Percentiles rank a stretch among this genome's conserved stretches.
phyloP scores from a whole-genome alignment of 164 flowering plant species.

The Annona cherimola region DNA sequence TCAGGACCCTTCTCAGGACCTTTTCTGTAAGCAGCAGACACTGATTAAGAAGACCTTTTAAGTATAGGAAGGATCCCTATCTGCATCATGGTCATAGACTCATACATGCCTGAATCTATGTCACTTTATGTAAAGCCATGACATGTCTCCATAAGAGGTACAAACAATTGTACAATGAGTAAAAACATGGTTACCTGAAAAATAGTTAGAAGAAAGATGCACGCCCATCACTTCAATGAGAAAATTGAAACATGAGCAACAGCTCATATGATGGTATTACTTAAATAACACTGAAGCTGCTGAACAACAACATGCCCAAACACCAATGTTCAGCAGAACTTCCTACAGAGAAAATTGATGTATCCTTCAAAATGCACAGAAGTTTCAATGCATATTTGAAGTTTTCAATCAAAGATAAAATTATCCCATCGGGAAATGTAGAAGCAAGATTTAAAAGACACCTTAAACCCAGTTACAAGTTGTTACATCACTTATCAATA shows the following conservation, averaged over 20 bases:
- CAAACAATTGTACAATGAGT: not conserved
- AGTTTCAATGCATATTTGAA: no score
- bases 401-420: no score
- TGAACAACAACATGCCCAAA: no score
- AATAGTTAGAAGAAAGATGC: not conserved
- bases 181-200: not conserved
- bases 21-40: conserved; percentile 35
- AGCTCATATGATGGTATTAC: not conserved
- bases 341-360: no score
- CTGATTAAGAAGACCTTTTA: not conserved
- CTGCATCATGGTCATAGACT: not conserved
- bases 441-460: no score
- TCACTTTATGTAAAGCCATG: not conserved
- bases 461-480: no score
- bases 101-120: not conserved
- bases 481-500: no score
- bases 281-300: no score
- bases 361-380: no score
- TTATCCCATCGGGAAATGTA: no score
- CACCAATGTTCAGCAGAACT: no score
- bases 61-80: not conserved
- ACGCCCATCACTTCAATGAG: not conserved
- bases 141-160: not conserved
- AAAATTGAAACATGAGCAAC: not conserved
- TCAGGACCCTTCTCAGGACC: conserved; percentile 51